Conservation (phyloP, 208 protist species). For the Herpetomonas tarakana region DNA sequence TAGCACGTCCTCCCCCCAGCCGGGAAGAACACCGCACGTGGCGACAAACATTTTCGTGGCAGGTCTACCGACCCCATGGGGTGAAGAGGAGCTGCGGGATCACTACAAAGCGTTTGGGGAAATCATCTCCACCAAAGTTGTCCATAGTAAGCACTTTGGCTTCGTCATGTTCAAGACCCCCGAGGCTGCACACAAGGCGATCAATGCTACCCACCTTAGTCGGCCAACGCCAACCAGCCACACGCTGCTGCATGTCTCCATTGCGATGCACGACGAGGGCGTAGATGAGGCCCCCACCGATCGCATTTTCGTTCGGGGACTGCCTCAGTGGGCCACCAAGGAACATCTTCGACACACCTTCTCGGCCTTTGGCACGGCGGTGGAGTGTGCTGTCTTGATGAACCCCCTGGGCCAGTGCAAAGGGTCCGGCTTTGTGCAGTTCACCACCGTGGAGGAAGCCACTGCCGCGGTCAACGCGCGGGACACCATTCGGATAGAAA, state of each 20-base stretch:
- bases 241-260: conserved; percentile 76
- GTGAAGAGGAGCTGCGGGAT: conserved; percentile 60
- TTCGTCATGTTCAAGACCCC: conserved; percentile 89
- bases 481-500: conserved; percentile 60
- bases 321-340: conserved; percentile 86
- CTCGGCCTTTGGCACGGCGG: conserved; percentile 54
- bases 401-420: conserved; percentile 90
- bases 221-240: conserved; percentile 45
- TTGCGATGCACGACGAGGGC: conserved; percentile 91
- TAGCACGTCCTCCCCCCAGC: conserved; percentile 29
- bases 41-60: conserved; percentile 91
- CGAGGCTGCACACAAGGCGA: conserved; percentile 79
- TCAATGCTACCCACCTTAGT: conserved; percentile 80
- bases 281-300: conserved; percentile 85
- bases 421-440: conserved; percentile 88
- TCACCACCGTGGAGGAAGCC: conserved; percentile 65
- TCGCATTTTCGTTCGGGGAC: conserved; percentile 81
- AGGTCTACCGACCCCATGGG: conserved; percentile 75
- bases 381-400: conserved; percentile 77
- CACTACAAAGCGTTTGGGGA: conserved; percentile 78
- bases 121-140: conserved; percentile 83
- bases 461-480: conserved; percentile 52
- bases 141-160: conserved; percentile 78
- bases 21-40: conserved; percentile 65
- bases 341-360: conserved; percentile 78